A percentile compares a stretch with the other conserved stretches of the same genome.
phyloP scores from a whole-genome alignment of 805 yeast genomes.

The Ogataea wickerhamii region DNA sequence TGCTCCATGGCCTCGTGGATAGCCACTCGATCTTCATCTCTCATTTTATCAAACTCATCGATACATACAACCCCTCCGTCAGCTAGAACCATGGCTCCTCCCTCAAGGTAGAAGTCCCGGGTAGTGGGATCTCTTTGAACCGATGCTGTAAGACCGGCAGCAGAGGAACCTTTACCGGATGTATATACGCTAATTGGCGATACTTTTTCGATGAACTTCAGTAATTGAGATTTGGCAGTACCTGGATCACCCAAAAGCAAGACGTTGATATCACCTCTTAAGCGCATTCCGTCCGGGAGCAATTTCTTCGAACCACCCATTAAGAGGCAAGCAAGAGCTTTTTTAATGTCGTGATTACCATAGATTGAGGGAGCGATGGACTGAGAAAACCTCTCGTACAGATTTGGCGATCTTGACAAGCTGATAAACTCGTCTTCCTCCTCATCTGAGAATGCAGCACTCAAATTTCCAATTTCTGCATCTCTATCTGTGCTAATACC shows the following conservation, averaged over 20 bases:
- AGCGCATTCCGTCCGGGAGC: conserved; percentile 92
- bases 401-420: conserved; percentile 75
- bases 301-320: conserved; percentile 93
- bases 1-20: conserved; percentile 99
- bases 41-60: conserved; percentile 98
- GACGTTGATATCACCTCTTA: conserved; percentile 96
- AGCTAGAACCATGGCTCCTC: conserved; percentile 99
- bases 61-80: conserved; percentile 99
- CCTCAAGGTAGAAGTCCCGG: conserved; percentile 92
- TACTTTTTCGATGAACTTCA: conserved; percentile 92
- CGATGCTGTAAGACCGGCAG: conserved; percentile 98
- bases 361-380: conserved; percentile 97
- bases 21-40: conserved; percentile 98
- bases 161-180: conserved; percentile 98
- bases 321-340: conserved; percentile 84
- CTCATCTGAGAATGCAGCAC: conserved; percentile 71
- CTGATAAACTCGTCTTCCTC: conserved; percentile 90
- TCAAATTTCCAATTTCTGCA: conserved; percentile 45
- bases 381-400: conserved; percentile 78
- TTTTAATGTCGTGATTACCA: conserved; percentile 90
- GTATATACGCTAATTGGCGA: conserved; percentile 95
- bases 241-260: conserved; percentile 96
- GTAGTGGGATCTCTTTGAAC: conserved; percentile 89
- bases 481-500: conserved; percentile 82
- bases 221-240: conserved; percentile 94